Evolutionary conservation across 1,284 basidiomycete species (phyloP).

Genomic region (Trichosporon faecale): DNA sequence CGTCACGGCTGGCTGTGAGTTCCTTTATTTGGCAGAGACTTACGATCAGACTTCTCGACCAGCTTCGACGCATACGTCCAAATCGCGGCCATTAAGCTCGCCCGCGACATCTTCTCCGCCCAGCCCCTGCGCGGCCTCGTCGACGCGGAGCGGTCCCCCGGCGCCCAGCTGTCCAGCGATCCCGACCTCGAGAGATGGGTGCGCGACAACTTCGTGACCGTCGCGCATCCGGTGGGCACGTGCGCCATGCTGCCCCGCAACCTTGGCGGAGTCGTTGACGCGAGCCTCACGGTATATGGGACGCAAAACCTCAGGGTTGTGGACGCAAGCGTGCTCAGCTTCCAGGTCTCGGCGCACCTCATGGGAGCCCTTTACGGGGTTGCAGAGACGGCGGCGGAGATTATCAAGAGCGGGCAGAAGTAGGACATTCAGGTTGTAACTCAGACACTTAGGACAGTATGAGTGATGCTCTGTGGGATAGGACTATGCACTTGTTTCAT

Average conservation of each 20-base stretch:
- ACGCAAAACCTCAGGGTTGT: constrained; percentile 55
- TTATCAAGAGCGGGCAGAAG: constrained; percentile 55
- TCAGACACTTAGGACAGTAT: neutral
- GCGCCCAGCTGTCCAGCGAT: neutral
- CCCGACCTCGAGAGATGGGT: constrained; percentile 13
- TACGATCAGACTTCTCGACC: constrained; percentile 24
- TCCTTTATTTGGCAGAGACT: neutral
- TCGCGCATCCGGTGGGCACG: constrained; percentile 61
- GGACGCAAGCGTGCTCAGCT: constrained; percentile 53
- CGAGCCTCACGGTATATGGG: constrained; percentile 63
- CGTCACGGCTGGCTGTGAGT: constrained; percentile 57
- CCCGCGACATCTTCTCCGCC: constrained; percentile 40
- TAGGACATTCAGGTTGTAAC: neutral
- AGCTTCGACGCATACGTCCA: constrained; percentile 48
- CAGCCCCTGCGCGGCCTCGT: constrained; percentile 31
- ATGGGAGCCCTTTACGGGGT: constrained; percentile 62
- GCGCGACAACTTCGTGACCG: constrained; percentile 33
- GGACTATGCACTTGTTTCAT: neutral
- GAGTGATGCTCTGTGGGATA: neutral
- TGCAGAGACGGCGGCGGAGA: constrained; percentile 64
- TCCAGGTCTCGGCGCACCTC: constrained; percentile 52
- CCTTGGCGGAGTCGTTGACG: constrained; percentile 64
- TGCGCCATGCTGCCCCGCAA: constrained; percentile 63
- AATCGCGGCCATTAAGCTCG: constrained; percentile 37
- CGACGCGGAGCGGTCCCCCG: constrained; percentile 8